phyloP scores from a whole-genome alignment of 768 basidiomycete species.

The Tricholomella constricta region DNA sequence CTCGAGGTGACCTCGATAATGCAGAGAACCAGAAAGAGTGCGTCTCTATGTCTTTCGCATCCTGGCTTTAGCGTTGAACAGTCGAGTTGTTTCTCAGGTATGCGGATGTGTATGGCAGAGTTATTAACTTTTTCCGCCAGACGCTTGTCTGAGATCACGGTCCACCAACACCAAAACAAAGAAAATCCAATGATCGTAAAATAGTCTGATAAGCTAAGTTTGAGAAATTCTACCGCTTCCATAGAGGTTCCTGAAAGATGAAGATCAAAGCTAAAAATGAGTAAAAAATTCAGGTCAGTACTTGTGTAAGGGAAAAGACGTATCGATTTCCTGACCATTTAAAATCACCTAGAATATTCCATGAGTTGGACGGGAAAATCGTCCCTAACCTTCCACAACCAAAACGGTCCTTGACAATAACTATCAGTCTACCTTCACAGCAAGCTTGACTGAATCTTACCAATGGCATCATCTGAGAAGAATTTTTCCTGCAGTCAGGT shows the following conservation, averaged over 20 bases:
- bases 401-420: constrained; percentile 58
- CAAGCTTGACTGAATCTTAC: constrained; percentile 36
- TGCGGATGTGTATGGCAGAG: constrained; percentile 57
- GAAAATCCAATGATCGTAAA: no score
- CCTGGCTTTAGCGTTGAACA: neutral
- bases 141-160: constrained; percentile 26
- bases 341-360: constrained; percentile 22
- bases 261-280: no score
- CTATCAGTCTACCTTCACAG: neutral
- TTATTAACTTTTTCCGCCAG: constrained; percentile 50
- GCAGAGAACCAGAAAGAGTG: constrained; percentile 60
- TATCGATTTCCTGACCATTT: neutral
- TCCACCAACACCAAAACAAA: no score
- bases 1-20: constrained; percentile 57
- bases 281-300: neutral
- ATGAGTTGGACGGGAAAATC: constrained; percentile 37
- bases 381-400: constrained; percentile 65
- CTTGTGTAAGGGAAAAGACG: neutral
- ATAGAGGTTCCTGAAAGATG: no score
- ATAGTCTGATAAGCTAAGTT: no score
- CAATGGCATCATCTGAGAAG: constrained; percentile 61
- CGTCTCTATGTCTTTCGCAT: constrained; percentile 3
- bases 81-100: constrained; percentile 29
- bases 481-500: neutral
- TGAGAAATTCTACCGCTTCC: no score